Evolutionary conservation across 495 filamentous ascomycete species (phyloP).

Genomic region (Tuber magnatum): DNA sequence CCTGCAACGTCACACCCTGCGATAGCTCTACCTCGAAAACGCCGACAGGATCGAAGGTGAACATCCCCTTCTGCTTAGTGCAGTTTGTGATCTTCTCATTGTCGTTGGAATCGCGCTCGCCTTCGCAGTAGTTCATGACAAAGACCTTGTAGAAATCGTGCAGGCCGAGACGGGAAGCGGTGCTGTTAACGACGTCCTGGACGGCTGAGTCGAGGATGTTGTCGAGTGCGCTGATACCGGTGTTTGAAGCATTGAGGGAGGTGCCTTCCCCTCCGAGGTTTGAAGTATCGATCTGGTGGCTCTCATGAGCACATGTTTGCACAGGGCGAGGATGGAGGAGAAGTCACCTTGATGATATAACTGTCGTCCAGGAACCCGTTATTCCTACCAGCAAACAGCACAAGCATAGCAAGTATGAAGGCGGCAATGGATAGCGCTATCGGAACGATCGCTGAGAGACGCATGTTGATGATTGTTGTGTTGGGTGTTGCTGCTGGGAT

Average conservation of each 20-base stretch:
- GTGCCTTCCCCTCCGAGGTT: constrained; percentile 23
- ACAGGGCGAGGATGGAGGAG: neutral
- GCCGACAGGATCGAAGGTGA: constrained; percentile 31
- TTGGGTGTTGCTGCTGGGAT: neutral
- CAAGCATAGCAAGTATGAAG: constrained; percentile 30
- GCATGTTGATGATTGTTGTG: constrained; percentile 16
- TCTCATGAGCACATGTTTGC: neutral
- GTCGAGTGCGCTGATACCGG: constrained; percentile 18
- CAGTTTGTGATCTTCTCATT: constrained; percentile 19
- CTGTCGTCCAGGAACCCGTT: constrained; percentile 24
- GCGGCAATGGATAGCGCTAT: constrained; percentile 29
- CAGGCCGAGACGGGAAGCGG: constrained; percentile 30
- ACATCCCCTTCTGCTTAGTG: constrained; percentile 22
- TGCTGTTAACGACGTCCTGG: constrained; percentile 22
- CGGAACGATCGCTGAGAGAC: constrained; percentile 32
- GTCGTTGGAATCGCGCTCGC: neutral
- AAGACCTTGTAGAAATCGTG: constrained; percentile 35
- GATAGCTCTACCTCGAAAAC: constrained; percentile 31
- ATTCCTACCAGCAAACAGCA: constrained; percentile 29
- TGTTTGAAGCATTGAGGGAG: constrained; percentile 20
- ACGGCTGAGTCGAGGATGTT: constrained; percentile 4
- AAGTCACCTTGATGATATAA: constrained; percentile 34
- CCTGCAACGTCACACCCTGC: constrained; percentile 23
- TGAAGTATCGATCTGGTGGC: constrained; percentile 25
- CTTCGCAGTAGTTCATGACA: constrained; percentile 35